Base-by-base conservation (phyloP, 306 rosid species). In the Malus orientalis region DNA sequence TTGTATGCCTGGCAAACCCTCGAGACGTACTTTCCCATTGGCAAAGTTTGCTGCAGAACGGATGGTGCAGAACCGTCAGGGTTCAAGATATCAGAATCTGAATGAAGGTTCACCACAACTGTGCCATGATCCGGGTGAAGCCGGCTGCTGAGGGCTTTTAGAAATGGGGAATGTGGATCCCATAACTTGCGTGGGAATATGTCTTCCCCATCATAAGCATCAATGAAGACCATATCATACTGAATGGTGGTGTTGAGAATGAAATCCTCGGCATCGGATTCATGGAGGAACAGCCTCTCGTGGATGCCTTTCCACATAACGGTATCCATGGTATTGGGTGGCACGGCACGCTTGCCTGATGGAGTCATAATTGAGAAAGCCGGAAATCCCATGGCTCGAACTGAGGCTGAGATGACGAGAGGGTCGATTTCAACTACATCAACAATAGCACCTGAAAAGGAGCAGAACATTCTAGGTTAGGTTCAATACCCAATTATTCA, bases 371-470 rank as follows among this genome's bases (percentile, higher is more conserved):
- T 85, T 18, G 97, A 90, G 85, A 80, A 90, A 70, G 93, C 85
- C 0, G 98, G 98, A 79, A 95, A 95, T 27, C 98, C 98, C 97
- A 95, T 95, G 22, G 96, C 96, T 54, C 87, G 86, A 61, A 92
- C 81, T 64, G 98, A 92, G 75, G 98, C 91, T 18, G 98, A 84
- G 82, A 95, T 88, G 18, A 92, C 98, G 60, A 89, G 92, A 73
- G 97, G 96, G 67, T 92, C 98, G 12, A 95, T 95, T 86, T 95
- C 98, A 68, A 90, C 96, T 54, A 89, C 69, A 82, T 90, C 86
- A 53, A 95, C 84, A 16, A 33, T 22, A 49, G 98, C 97, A 82
- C 98, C 98, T 93, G 89, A 54, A 79, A 83, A 63, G 61, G 60
- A 70, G 70, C 67, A 79, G 22, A 44, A 49, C 32, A 45, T 33